phyloP scores from a whole-genome alignment of 1,284 basidiomycete species.

The Golubevia sp. region DNA sequence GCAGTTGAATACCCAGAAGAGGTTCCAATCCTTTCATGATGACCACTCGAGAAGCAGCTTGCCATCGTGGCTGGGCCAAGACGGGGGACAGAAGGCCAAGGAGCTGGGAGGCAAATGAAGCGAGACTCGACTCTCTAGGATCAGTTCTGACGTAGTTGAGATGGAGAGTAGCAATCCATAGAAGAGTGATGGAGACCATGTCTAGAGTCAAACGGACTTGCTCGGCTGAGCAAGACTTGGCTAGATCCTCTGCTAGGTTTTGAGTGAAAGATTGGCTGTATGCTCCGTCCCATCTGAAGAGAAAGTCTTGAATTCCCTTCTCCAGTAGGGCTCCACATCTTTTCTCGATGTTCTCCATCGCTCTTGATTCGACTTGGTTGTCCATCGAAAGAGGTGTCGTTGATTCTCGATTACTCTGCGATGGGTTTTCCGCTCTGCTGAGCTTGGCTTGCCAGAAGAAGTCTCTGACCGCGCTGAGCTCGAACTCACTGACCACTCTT shows the following conservation, averaged over 20 bases:
- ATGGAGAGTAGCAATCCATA: not conserved
- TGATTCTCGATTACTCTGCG: not conserved
- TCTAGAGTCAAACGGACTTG: not conserved
- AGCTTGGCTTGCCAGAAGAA: not conserved
- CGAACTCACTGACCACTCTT: not conserved
- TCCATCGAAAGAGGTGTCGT: not conserved
- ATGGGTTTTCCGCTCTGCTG: not conserved
- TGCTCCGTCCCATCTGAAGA: not conserved
- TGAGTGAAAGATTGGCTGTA: not conserved
- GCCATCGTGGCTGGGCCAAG: slow-evolving; percentile 3
- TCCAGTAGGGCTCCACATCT: not conserved
- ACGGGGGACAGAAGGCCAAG: not conserved
- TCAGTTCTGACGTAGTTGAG: not conserved
- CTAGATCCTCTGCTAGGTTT: not conserved
- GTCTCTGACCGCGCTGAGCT: not conserved
- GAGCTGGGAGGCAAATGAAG: not conserved
- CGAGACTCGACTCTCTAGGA: not conserved
- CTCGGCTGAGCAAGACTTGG: not conserved
- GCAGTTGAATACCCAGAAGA: not conserved
- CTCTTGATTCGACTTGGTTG: not conserved
- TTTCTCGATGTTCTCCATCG: not conserved
- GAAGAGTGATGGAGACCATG: not conserved
- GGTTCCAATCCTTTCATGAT: not conserved
- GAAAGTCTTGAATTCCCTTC: not conserved
- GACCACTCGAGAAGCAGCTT: not conserved